These are phyloP conservation scores for Craspedostauros australis DNA, from an alignment of 108 stramenopile species.

Conservation along the genomic window DNA sequence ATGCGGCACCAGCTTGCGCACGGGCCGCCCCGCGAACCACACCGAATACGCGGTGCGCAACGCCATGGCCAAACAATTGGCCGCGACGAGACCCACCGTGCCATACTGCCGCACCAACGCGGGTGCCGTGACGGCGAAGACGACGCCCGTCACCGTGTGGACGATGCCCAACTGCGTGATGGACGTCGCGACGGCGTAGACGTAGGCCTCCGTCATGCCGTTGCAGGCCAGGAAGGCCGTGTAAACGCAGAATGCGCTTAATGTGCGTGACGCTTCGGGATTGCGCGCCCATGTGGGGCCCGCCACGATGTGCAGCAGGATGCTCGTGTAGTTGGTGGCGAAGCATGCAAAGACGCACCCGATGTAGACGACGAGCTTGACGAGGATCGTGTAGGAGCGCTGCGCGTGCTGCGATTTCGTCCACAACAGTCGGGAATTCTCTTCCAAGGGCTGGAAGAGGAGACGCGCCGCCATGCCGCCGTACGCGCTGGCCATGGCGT, in stretches of 20 bases:
- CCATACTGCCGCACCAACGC: constrained; percentile 43
- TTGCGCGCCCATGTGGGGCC: constrained; percentile 68
- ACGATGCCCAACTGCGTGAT: constrained; percentile 52
- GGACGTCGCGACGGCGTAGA: constrained; percentile 71
- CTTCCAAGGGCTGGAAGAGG: constrained; percentile 85
- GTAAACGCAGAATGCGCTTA: constrained; percentile 89
- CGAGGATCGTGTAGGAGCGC: constrained; percentile 48
- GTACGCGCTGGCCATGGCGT: constrained; percentile 74
- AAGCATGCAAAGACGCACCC: constrained; percentile 68
- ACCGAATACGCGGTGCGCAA: constrained; percentile 64
- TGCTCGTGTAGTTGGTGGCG: constrained; percentile 70
- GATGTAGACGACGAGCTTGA: constrained; percentile 68
- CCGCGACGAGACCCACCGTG: constrained; percentile 64
- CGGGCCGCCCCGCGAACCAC: constrained; percentile 40
- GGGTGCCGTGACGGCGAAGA: constrained; percentile 65
- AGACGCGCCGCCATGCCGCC: constrained; percentile 77
- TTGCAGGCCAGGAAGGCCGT: constrained; percentile 87
- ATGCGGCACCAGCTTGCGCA: constrained; percentile 45
- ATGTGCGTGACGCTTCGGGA: constrained; percentile 55
- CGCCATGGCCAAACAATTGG: constrained; percentile 73
- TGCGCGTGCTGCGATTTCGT: constrained; percentile 33
- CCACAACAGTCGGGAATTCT: constrained; percentile 81
- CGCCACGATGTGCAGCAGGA: constrained; percentile 61
- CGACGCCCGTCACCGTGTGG: constrained; percentile 55
- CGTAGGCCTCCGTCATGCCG: constrained; percentile 94